Conservation (phyloP, 495 filamentous ascomycete species). For the Neurospora cerealis region DNA sequence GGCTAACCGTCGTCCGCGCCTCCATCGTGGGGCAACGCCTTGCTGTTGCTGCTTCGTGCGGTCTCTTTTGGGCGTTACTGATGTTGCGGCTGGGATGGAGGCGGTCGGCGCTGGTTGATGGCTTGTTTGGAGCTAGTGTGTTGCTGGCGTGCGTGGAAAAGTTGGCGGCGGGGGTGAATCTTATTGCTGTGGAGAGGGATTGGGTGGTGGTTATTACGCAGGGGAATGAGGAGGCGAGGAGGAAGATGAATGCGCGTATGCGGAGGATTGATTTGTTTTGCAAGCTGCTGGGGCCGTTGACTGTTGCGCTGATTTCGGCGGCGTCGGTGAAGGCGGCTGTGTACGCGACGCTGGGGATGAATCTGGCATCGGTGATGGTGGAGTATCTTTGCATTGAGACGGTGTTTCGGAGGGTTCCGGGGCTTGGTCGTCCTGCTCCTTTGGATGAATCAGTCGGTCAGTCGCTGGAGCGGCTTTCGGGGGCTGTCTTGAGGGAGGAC, state of each 20-base stretch:
- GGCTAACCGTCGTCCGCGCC: conserved; percentile 18
- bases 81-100: neutral
- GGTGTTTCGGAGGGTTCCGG: conserved; percentile 17
- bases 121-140: conserved; percentile 31
- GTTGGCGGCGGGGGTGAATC: conserved; percentile 42
- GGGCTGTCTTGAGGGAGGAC: neutral
- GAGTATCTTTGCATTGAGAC: conserved; percentile 51
- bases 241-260: conserved; percentile 52
- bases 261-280: conserved; percentile 62
- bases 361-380: conserved; percentile 30
- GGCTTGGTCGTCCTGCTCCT: neutral
- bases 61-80: conserved; percentile 10
- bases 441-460: neutral
- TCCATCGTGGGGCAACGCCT: conserved; percentile 24
- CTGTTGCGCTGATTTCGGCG: conserved; percentile 38
- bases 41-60: conserved; percentile 17
- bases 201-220: conserved; percentile 43
- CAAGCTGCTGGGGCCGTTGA: conserved; percentile 55
- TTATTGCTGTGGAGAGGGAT: conserved; percentile 55
- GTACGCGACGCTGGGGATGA: conserved; percentile 26
- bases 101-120: neutral
- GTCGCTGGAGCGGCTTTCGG: neutral
- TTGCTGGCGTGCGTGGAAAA: conserved; percentile 51
- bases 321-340: conserved; percentile 28
- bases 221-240: conserved; percentile 6